Evolutionary conservation across 495 filamentous ascomycete genomes (phyloP), one percentile per base, ranked within the genome.

Genomic region (Penicillium salamii): DNA sequence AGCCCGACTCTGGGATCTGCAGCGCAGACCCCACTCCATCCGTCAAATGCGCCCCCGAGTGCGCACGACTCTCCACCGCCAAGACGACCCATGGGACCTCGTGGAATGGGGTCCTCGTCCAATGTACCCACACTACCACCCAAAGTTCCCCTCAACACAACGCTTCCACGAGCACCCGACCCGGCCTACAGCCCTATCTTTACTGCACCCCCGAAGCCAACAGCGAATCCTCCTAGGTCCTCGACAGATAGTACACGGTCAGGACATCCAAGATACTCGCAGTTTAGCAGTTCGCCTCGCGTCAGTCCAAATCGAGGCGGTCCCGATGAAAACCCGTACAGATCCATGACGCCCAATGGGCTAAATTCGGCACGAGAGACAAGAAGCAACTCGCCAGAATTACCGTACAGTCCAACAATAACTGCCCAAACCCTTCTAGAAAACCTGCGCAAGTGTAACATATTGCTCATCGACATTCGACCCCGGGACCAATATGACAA

Each of bases 381-480:
- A 9, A 53, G 63, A 45, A 71, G 62, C 43, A 71, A 66, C 39
- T 78, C 77, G 9, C 54, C 70, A 4, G 69, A 79, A 24, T 45
- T 89, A n/a, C 82, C 85, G 0, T 69, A 75, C 8, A 84, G 81
- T 48, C 73, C 82, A 19, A 75, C 76, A 29, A 81, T 97, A 13
- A 79, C 77, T 3, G 80, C 84, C 1, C 73, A 84, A 24, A 76
- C 83, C 23, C 74, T 98, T 3, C 72, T 80, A 33, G 74, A 81
- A 20, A 87, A 84, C 49, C 71, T 95, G 49, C 77, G 68, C 31
- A 74, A 72, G 44, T 78, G 80, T 46, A 80, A 77, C 31, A 74
- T 96, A 3, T 69, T 99, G 2, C 52, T 97, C 14, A 87, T 99
- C 54, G 93, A 97, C 71, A 83, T 97, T 39, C 83, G 95, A 19